These are phyloP conservation scores for Plenodomus tracheiphilus DNA, from an alignment of 2,329 filamentous ascomycete species.

Conservation along the genomic window DNA sequence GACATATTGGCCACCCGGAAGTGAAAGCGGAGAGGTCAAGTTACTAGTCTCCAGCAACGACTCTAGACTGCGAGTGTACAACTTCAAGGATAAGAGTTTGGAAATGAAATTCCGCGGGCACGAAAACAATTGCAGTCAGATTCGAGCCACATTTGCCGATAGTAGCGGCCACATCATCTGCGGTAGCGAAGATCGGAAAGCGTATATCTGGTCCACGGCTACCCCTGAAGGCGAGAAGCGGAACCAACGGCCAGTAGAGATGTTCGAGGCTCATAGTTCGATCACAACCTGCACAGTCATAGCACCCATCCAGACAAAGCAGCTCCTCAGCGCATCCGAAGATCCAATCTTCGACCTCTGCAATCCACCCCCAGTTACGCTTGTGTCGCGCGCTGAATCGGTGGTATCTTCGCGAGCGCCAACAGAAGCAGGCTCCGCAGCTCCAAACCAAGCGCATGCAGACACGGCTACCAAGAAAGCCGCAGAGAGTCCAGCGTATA, in stretches of 20 bases:
- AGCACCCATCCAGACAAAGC: slow-evolving; percentile 76
- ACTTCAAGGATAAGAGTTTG: slow-evolving; percentile 78
- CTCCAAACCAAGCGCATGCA: slow-evolving; percentile 37
- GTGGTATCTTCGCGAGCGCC: slow-evolving; percentile 54
- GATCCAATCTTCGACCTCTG: slow-evolving; percentile 96
- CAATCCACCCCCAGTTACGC: slow-evolving; percentile 86
- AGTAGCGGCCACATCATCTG: slow-evolving; percentile 85
- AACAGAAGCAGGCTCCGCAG: slow-evolving; percentile 47
- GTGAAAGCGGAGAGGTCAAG: slow-evolving; percentile 70
- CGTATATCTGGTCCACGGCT: slow-evolving; percentile 85
- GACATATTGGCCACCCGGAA: slow-evolving; percentile 60
- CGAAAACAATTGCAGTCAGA: slow-evolving; percentile 87
- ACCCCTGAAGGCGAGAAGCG: slow-evolving; percentile 65
- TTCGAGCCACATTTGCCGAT: slow-evolving; percentile 85
- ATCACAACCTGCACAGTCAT: slow-evolving; percentile 89
- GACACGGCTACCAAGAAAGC: slow-evolving; percentile 42
- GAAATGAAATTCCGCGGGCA: slow-evolving; percentile 91
- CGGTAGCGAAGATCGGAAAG: slow-evolving; percentile 87
- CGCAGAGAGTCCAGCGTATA: slow-evolving; percentile 75
- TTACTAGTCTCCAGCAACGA: slow-evolving; percentile 93
- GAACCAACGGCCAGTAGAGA: slow-evolving; percentile 82
- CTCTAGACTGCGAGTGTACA: slow-evolving; percentile 87
- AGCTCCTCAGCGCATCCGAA: slow-evolving; percentile 76
- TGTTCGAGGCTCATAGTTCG: slow-evolving; percentile 86
- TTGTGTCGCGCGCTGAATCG: slow-evolving; percentile 74